phyloP scores from a whole-genome alignment of 352 stramenopile genomes.

The Pythium angustatum region DNA sequence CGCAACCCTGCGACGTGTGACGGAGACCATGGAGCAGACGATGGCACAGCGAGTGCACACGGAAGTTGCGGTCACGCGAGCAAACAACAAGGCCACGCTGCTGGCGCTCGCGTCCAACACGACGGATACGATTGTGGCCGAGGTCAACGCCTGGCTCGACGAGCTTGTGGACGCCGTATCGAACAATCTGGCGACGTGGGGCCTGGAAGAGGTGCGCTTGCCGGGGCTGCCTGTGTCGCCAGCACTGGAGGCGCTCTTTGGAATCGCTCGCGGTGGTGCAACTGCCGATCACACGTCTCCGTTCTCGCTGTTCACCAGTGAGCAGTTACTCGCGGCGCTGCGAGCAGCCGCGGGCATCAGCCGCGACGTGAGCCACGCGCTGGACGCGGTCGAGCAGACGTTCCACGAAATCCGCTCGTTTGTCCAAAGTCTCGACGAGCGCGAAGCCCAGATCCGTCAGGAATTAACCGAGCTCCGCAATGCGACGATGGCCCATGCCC shows the following conservation, averaged over 20 bases:
- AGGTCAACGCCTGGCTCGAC: conserved; percentile 12
- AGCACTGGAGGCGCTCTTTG: background rate
- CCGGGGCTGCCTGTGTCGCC: background rate
- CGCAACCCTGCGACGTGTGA: too few species aligned
- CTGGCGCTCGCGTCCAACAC: conserved; percentile 4
- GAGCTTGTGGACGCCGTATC: background rate
- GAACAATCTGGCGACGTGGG: background rate
- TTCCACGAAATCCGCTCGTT: background rate
- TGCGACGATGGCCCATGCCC: background rate
- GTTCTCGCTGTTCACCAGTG: background rate
- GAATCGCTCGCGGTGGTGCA: background rate
- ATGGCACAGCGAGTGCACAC: too few species aligned
- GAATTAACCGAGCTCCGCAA: conserved; percentile 18
- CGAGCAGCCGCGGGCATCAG: background rate
- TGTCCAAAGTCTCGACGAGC: background rate
- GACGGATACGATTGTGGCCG: background rate
- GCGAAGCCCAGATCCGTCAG: background rate
- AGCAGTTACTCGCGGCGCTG: conserved; percentile 11
- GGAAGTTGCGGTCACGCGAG: too few species aligned
- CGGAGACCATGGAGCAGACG: too few species aligned
- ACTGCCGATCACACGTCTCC: background rate
- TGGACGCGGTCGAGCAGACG: conserved; percentile 2
- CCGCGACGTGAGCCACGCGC: background rate
- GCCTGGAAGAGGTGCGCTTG: background rate
- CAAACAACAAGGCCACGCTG: background rate